phyloP scores from a whole-genome alignment of 768 basidiomycete species.

The Pisolithus microcarpus region DNA sequence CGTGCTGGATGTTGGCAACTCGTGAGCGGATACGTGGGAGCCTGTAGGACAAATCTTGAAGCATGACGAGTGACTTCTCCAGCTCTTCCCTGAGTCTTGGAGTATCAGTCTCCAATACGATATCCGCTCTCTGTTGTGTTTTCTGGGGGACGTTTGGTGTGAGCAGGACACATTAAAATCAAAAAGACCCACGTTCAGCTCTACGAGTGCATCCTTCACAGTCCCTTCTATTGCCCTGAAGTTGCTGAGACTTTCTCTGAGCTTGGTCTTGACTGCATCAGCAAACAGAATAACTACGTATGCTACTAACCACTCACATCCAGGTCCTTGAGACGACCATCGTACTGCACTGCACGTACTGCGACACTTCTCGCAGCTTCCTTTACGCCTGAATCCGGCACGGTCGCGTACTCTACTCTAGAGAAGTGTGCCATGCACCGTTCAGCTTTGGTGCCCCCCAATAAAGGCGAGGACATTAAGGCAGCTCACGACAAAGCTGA shows the following conservation, averaged over 20 bases:
- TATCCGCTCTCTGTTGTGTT: slow-evolving; percentile 51
- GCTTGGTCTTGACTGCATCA: slow-evolving; percentile 39
- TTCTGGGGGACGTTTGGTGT: slow-evolving; percentile 31
- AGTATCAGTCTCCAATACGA: slow-evolving; percentile 50
- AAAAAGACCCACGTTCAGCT: slow-evolving; percentile 45
- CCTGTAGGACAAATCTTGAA: slow-evolving; percentile 49
- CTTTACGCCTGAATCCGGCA: slow-evolving; percentile 28
- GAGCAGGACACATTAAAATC: neutral
- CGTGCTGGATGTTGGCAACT: slow-evolving; percentile 52
- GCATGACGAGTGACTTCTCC: slow-evolving; percentile 50
- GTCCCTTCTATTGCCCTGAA: slow-evolving; percentile 67
- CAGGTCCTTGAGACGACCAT: slow-evolving; percentile 54
- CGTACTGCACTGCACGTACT: slow-evolving; percentile 41
- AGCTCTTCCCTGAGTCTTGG: slow-evolving; percentile 57
- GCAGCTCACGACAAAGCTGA: slow-evolving; percentile 11
- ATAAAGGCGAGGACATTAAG: neutral
- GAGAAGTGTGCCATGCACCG: neutral
- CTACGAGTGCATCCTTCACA: slow-evolving; percentile 55
- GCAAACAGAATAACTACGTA: neutral
- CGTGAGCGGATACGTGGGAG: slow-evolving; percentile 59
- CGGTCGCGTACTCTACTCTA: slow-evolving; percentile 8
- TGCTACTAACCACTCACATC: slow-evolving; percentile 33
- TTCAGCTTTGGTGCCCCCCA: slow-evolving; percentile 10
- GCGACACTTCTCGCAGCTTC: slow-evolving; percentile 39
- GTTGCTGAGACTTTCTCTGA: slow-evolving; percentile 66